Evolutionary conservation across 768 basidiomycete genomes (phyloP).

Genomic region (Pholiota conissans): DNA sequence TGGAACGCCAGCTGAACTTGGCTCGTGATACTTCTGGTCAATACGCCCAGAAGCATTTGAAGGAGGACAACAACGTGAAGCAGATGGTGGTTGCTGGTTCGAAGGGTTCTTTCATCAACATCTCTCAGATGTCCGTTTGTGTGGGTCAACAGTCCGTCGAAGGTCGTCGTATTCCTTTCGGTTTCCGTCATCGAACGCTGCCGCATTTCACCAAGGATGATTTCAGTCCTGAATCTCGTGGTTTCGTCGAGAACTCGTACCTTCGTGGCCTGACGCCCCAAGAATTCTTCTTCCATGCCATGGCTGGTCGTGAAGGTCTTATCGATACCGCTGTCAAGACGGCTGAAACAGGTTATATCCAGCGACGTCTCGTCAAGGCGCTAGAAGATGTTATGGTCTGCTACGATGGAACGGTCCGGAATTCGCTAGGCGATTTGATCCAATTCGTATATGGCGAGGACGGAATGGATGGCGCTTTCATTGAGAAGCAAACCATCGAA

Average conservation of each 20-base stretch:
- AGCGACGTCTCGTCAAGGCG: constrained; percentile 96
- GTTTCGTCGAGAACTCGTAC: constrained; percentile 99
- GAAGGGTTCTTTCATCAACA: constrained; percentile 99
- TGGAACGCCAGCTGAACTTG: constrained; percentile 88
- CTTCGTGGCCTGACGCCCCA: constrained; percentile 94
- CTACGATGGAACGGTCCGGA: constrained; percentile 97
- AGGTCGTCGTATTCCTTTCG: constrained; percentile 97
- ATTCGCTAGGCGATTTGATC: constrained; percentile 93
- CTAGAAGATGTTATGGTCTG: constrained; percentile 96
- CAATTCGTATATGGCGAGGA: constrained; percentile 99
- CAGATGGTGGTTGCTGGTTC: constrained; percentile 99
- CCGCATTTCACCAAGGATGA: constrained; percentile 99
- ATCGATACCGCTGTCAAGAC: constrained; percentile 99
- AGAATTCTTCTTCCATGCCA: constrained; percentile 99
- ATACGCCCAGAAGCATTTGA: constrained; percentile 94
- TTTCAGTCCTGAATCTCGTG: constrained; percentile 95
- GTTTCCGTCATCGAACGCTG: constrained; percentile 93
- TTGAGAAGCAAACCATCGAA: constrained; percentile 93
- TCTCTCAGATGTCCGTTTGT: constrained; percentile 99
- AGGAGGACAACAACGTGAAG: constrained; percentile 99
- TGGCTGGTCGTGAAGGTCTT: constrained; percentile 98
- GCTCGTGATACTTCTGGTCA: constrained; percentile 96
- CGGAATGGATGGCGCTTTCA: constrained; percentile 97
- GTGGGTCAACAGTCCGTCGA: constrained; percentile 99
- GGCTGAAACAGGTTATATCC: constrained; percentile 98